Conservation (phyloP, 306 rosid genomes). For the Echinosophora koreensis region DNA sequence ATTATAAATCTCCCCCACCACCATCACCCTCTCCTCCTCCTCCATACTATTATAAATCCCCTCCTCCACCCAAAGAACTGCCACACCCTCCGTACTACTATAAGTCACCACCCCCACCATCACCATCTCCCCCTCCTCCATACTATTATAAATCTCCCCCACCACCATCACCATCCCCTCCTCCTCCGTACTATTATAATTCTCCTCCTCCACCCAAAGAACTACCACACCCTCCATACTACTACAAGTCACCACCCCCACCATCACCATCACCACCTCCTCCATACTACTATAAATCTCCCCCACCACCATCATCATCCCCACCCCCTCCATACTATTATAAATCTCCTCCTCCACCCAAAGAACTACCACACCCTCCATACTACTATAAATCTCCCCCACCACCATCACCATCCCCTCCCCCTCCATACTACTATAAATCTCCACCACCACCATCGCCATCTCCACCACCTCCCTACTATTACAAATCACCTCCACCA, state of each 20-base stretch:
- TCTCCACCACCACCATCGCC: slow-evolving; percentile 50
- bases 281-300: slow-evolving; percentile 22
- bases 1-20: slow-evolving; percentile 45
- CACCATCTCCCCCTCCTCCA: slow-evolving; percentile 32
- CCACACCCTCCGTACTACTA: background rate
- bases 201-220: slow-evolving; percentile 15
- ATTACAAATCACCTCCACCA: slow-evolving; percentile 36
- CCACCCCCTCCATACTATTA: slow-evolving; percentile 45
- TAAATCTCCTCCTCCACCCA: slow-evolving; percentile 38
- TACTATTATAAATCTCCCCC: background rate
- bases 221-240: slow-evolving; percentile 1
- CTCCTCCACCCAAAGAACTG: slow-evolving; percentile 58
- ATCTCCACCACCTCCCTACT: background rate
- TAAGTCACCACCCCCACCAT: background rate
- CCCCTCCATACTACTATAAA: slow-evolving; percentile 39
- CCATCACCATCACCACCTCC: slow-evolving; percentile 15
- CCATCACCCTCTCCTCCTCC: slow-evolving; percentile 45
- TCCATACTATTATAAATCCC: background rate
- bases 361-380: slow-evolving; percentile 9
- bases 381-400: slow-evolving; percentile 50
- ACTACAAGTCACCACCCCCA: slow-evolving; percentile 44
- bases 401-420: slow-evolving; percentile 37
- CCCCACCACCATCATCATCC: slow-evolving; percentile 45
- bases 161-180: slow-evolving; percentile 31
- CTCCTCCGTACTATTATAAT: slow-evolving; percentile 28